Conservation (phyloP, 1,284 basidiomycete genomes). For the Gomphus bonarii region DNA sequence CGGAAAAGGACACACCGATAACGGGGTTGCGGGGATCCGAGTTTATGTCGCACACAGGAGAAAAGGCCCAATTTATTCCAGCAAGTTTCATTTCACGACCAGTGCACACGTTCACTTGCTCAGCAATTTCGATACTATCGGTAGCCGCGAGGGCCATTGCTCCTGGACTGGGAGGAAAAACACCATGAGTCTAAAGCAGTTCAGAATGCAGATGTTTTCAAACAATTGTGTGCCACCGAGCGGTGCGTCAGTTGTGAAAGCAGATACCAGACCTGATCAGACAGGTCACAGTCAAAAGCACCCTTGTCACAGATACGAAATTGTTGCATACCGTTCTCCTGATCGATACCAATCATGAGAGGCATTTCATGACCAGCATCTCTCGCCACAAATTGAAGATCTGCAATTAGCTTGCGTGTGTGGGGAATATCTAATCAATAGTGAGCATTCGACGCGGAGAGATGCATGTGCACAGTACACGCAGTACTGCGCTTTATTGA, state of each 20-base stretch:
- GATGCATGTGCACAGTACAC: not conserved
- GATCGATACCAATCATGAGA: constrained; percentile 58
- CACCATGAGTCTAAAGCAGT: not conserved
- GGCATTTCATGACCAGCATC: constrained; percentile 44
- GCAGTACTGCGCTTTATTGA: not conserved
- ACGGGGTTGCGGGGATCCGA: constrained; percentile 57
- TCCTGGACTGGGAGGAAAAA: constrained; percentile 39
- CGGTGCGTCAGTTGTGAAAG: constrained; percentile 37
- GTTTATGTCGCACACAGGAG: constrained; percentile 63
- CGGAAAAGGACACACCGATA: constrained; percentile 36
- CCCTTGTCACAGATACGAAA: not conserved
- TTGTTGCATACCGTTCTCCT: constrained; percentile 48
- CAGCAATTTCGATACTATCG: constrained; percentile 34
- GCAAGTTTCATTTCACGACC: constrained; percentile 46
- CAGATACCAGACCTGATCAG: constrained; percentile 47
- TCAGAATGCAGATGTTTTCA: constrained; percentile 17
- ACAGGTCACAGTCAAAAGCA: not conserved
- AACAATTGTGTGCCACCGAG: constrained; percentile 51
- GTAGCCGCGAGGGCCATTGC: constrained; percentile 61
- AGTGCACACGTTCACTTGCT: constrained; percentile 36
- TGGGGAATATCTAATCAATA: constrained; percentile 36
- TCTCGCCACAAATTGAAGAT: constrained; percentile 45
- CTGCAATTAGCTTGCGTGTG: constrained; percentile 33
- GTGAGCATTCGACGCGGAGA: not conserved
- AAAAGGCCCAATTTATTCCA: constrained; percentile 62